Conservation (phyloP, 2,329 filamentous ascomycete genomes). For the Aspergillus nomiae region DNA sequence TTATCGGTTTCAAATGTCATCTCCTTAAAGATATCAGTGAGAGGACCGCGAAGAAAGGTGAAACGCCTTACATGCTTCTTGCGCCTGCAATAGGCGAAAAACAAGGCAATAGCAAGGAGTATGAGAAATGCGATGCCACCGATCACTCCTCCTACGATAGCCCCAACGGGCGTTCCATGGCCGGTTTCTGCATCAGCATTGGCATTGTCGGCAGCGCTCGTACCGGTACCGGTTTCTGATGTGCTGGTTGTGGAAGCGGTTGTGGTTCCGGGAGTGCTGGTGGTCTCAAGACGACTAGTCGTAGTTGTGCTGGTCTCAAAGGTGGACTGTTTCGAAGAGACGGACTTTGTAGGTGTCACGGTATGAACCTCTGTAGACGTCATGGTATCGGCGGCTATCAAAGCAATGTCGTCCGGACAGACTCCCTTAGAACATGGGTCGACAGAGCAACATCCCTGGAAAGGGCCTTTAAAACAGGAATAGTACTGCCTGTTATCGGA, state of each 20-base stretch:
- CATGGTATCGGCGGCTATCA: constrained; percentile 2
- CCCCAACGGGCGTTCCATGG: background rate
- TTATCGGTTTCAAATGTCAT: background rate
- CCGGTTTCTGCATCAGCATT: background rate
- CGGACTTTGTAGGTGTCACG: background rate
- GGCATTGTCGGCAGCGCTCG: background rate
- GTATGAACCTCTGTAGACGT: background rate
- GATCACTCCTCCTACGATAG: constrained; percentile 24
- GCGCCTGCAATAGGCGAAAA: constrained; percentile 19
- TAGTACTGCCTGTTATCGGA: constrained; percentile 27
- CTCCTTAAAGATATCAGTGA: background rate
- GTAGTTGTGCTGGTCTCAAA: background rate
- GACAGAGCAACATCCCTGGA: constrained; percentile 35
- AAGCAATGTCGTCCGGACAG: constrained; percentile 28
- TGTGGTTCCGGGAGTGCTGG: background rate
- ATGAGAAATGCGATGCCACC: constrained; percentile 18
- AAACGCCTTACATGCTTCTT: constrained; percentile 14
- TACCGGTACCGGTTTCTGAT: constrained; percentile 10
- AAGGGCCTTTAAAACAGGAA: constrained; percentile 27
- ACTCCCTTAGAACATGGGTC: constrained; percentile 34
- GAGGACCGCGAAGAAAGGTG: background rate
- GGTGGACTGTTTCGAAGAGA: background rate
- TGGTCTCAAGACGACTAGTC: background rate
- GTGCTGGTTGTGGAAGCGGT: constrained; percentile 12
- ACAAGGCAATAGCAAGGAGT: constrained; percentile 15